phyloP scores from a whole-genome alignment of 1,139 yeast genomes.

The Blastobotrys arbuscula region DNA sequence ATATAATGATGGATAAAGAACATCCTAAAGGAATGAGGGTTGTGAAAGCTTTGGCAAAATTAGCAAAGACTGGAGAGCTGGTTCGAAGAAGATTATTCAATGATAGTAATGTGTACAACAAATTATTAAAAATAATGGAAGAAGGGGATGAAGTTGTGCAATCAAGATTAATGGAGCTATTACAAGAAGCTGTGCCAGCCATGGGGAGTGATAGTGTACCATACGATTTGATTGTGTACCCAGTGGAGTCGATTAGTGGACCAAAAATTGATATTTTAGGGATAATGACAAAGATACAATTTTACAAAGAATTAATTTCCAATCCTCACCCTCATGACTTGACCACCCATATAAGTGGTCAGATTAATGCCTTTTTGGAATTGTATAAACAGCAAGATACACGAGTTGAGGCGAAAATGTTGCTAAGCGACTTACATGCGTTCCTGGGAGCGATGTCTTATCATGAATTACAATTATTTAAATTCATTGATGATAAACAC shows the following conservation, averaged over 20 bases:
- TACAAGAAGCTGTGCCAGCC: conserved; percentile 16
- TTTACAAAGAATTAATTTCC: conserved; percentile 22
- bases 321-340: conserved; percentile 17
- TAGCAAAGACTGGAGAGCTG: conserved; percentile 21
- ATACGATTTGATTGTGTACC: conserved; percentile 13
- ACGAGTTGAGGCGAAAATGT: conserved; percentile 17
- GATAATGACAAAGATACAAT: conserved; percentile 21
- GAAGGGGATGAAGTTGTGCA: conserved; percentile 15
- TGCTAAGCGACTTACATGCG: conserved; percentile 20
- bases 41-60: conserved; percentile 15
- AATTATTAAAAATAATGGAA: background rate
- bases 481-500: conserved; percentile 20
- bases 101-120: conserved; percentile 17
- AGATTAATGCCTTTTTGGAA: conserved; percentile 18
- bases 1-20: conserved; percentile 9
- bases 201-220: conserved; percentile 16
- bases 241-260: background rate
- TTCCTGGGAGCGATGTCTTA: conserved; percentile 25
- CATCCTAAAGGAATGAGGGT: conserved; percentile 7
- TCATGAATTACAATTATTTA: conserved; percentile 18
- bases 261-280: conserved; percentile 17
- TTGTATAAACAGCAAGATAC: conserved; percentile 17
- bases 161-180: conserved; percentile 19
- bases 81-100: conserved; percentile 24
- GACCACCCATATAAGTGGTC: conserved; percentile 12